Base-by-base conservation (phyloP, 2,329 filamentous ascomycete species). In the Bipolaris oryzae region DNA sequence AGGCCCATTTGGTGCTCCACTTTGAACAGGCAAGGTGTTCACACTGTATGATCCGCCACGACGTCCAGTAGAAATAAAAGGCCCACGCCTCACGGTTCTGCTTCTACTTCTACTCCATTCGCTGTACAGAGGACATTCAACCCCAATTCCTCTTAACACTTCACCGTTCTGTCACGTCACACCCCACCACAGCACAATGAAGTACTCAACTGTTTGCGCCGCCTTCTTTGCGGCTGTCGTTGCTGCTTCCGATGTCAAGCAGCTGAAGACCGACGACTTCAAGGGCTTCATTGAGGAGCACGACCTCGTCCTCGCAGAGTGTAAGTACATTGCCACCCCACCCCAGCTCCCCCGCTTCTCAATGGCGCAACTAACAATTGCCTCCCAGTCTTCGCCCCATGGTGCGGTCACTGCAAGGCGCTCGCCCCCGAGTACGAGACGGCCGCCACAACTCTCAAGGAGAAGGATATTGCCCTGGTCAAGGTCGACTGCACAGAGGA, bases 391-490 rank as follows among this genome's bases (percentile, higher is more conserved):
- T 97, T 91, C 78, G 94, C 94, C 67, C 93, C 94, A 70, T 96
- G 94, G 93, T 96, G 91, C 70, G 94, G 93, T 66, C 94, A 98
- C 85, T 98, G 94, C 90, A 98, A 99, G 85, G 94, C 94, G 59
- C 91, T 99, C 67, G 95, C 90, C 61, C 90, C 91, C 75, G 91
- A 95, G 81, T 96, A 95, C 79, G 91, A 96, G 82, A 87, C 91
- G 77, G 91, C 91, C 50, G 91, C 91, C 48, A 93, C 90, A 28
- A 84, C 87, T 31, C 84, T 96, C 63, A 94, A 93, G 85, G 90
- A 92, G 80, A 95, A 94, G 87, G 85, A 90, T 77, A 94, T 95
- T 79, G 86, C 85, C 74, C 84, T 96, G 54, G 89, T 85, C 79
- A 95, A 96, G 87, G 80, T 96, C 70, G 94, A 97, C 84, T 98